Evolutionary conservation across 176 grass and related monocot genomes (phyloP).

Genomic region (Musa troglodytarum): DNA sequence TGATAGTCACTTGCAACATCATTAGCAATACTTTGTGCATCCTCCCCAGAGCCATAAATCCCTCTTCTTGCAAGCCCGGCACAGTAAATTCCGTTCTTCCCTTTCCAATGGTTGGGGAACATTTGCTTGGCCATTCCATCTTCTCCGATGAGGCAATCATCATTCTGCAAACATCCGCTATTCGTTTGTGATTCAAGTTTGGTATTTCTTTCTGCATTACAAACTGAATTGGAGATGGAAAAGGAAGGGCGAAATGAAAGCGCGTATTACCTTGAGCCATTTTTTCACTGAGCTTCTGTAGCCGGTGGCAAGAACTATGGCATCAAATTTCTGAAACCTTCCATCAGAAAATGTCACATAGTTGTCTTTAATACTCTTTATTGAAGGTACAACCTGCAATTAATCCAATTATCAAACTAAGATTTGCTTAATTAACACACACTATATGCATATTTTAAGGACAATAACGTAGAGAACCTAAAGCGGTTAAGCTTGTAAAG

Average conservation of each 20-base stretch:
- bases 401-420: not conserved
- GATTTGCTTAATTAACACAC: too few relatives aligned
- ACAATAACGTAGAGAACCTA: too few relatives aligned
- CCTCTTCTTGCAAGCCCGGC: conserved; percentile 29
- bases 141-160: conserved; percentile 27
- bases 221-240: not conserved
- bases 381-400: conserved; percentile 11
- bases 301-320: conserved; percentile 14
- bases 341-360: not conserved
- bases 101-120: conserved; percentile 38
- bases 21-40: conserved; percentile 29
- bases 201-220: not conserved
- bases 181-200: not conserved
- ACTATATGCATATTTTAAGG: too few relatives aligned
- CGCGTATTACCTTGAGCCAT: conserved; percentile 15
- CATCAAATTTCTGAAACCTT: not conserved
- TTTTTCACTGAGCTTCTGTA: conserved; percentile 13
- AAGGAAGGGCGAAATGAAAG: not conserved
- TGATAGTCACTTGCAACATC: conserved; percentile 15
- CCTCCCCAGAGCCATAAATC: conserved; percentile 17
- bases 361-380: not conserved
- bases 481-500: too few relatives aligned
- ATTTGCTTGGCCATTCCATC: conserved; percentile 33
- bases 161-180: conserved; percentile 8
- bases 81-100: conserved; percentile 28